A percentile compares a stretch with the other conserved stretches of the same genome.
These are phyloP conservation scores for Evansstolkia leycettana DNA, from an alignment of 495 filamentous ascomycete genomes.

Conservation along the genomic window DNA sequence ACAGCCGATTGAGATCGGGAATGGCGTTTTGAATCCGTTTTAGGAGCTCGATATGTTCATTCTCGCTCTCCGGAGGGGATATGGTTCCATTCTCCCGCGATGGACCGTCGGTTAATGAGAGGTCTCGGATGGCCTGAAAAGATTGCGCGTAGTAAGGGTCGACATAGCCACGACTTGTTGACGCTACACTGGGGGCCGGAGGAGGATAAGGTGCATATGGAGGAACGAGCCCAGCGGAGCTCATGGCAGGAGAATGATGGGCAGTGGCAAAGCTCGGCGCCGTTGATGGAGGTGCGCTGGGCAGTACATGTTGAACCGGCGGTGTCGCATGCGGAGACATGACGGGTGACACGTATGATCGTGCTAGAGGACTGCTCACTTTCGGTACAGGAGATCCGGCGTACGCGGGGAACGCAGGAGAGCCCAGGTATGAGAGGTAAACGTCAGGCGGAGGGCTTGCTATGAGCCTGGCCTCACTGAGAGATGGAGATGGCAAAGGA, in stretches of 20 bases:
- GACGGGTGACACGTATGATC: constrained; percentile 24
- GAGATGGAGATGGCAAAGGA: constrained; percentile 19
- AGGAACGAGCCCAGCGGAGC: constrained; percentile 19
- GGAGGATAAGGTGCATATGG: constrained; percentile 19
- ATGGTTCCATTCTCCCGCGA: constrained; percentile 17
- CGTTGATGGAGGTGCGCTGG: background rate
- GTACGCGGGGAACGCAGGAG: constrained; percentile 6
- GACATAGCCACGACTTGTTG: constrained; percentile 20
- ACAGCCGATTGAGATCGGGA: constrained; percentile 35
- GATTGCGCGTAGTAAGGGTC: constrained; percentile 19
- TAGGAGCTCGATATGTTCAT: constrained; percentile 32
- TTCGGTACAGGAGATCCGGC: constrained; percentile 10
- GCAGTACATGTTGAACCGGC: constrained; percentile 1
- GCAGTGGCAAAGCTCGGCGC: constrained; percentile 19
- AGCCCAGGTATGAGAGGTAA: constrained; percentile 7
- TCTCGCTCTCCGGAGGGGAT: constrained; percentile 20
- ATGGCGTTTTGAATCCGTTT: constrained; percentile 35
- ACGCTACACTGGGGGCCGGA: constrained; percentile 11
- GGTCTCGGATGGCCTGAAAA: constrained; percentile 21
- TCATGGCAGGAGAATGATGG: constrained; percentile 28
- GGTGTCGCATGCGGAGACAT: constrained; percentile 27
- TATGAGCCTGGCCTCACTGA: constrained; percentile 18
- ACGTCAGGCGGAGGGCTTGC: constrained; percentile 14
- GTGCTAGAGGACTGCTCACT: constrained; percentile 27
- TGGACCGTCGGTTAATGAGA: constrained; percentile 13